phyloP scores from a whole-genome alignment of 2,329 filamentous ascomycete genomes.

The Leptographium wingfieldii region DNA sequence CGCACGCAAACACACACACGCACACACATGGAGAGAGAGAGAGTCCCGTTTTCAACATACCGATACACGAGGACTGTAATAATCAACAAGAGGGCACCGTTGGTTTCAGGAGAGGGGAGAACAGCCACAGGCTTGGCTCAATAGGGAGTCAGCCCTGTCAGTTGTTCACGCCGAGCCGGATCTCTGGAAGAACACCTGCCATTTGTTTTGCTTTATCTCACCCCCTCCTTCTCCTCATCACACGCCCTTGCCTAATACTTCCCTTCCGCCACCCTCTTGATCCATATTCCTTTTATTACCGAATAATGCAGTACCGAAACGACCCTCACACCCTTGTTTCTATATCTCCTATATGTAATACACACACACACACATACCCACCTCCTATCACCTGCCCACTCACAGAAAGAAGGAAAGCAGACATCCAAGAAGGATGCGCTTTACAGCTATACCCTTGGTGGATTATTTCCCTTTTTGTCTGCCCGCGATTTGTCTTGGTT shows the following conservation, averaged over 20 bases:
- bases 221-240: neutral
- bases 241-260: neutral
- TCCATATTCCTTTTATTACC: neutral
- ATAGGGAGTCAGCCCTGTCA: neutral
- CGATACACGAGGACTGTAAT: neutral
- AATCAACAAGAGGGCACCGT: neutral
- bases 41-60: neutral
- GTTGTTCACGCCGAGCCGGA: conserved; percentile 6
- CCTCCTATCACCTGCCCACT: neutral
- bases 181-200: conserved; percentile 4
- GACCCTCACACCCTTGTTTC: neutral
- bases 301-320: conserved; percentile 1
- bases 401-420: neutral
- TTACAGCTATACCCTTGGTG: neutral
- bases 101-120: neutral
- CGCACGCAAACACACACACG: neutral
- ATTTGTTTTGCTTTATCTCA: neutral
- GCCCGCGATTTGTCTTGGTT: neutral
- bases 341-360: neutral
- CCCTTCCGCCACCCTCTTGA: neutral
- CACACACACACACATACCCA: neutral
- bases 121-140: neutral
- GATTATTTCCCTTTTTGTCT: neutral
- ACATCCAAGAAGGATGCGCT: neutral
- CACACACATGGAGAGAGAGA: neutral